Evolutionary conservation across 108 stramenopile species (phyloP).

Genomic region (Nannochloropsis gaditana): DNA sequence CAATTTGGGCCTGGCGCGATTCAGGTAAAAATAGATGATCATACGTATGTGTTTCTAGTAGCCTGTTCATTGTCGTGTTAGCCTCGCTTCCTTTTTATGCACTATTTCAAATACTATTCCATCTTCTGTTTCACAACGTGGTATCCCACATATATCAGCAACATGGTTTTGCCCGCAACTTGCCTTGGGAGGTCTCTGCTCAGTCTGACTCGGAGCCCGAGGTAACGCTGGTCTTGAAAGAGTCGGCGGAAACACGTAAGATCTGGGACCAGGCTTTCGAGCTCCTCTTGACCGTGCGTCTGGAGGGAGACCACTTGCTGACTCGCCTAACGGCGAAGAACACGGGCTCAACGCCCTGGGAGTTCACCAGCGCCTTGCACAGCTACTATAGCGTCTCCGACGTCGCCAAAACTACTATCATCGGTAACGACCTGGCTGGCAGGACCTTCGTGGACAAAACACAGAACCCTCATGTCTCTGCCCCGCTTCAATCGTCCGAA

Average conservation of each 20-base stretch:
- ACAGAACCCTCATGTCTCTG: slow-evolving; percentile 59
- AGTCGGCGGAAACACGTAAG: slow-evolving; percentile 79
- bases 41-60: too few species aligned
- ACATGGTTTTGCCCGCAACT: slow-evolving; percentile 94
- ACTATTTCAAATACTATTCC: neutral
- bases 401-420: slow-evolving; percentile 61
- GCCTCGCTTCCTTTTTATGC: too few species aligned
- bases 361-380: slow-evolving; percentile 89
- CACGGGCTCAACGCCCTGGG: slow-evolving; percentile 59
- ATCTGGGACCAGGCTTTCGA: slow-evolving; percentile 94
- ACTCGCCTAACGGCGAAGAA: slow-evolving; percentile 69
- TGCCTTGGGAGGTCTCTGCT: slow-evolving; percentile 71
- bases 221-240: slow-evolving; percentile 69
- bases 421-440: slow-evolving; percentile 27
- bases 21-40: slow-evolving; percentile 49
- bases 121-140: neutral
- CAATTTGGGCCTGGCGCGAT: slow-evolving; percentile 64
- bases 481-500: neutral
- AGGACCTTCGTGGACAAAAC: slow-evolving; percentile 58
- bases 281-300: slow-evolving; percentile 12
- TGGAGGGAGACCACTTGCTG: slow-evolving; percentile 62
- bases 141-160: slow-evolving; percentile 35
- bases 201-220: slow-evolving; percentile 47
- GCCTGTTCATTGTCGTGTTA: too few species aligned
- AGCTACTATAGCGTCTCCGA: slow-evolving; percentile 87